A percentile compares a stretch with the other conserved stretches of the same genome.
These are phyloP conservation scores for Leptographium lundbergii DNA, from an alignment of 2,329 filamentous ascomycete genomes.

Conservation along the genomic window DNA sequence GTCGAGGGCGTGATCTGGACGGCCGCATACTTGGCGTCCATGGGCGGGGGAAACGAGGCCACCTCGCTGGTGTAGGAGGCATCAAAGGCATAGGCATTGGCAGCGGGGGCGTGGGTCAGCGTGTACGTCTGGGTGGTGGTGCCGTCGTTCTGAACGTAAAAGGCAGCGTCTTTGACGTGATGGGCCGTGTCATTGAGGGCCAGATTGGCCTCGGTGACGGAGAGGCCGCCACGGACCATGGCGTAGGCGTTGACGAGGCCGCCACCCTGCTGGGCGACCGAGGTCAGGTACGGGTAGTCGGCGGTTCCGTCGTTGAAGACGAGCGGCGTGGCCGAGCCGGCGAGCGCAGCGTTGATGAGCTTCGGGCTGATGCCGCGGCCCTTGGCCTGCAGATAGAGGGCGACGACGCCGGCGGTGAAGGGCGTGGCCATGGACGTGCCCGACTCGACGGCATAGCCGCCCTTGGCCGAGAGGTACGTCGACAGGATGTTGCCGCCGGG, in stretches of 20 bases:
- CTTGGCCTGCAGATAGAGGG: slow-evolving; percentile 35
- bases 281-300: slow-evolving; percentile 30
- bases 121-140: slow-evolving; percentile 34
- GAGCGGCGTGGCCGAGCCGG: slow-evolving; percentile 19
- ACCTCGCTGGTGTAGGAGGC: slow-evolving; percentile 7
- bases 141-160: slow-evolving; percentile 44
- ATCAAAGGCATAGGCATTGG: slow-evolving; percentile 40
- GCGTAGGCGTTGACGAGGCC: slow-evolving; percentile 49
- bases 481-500: slow-evolving; percentile 38
- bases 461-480: slow-evolving; percentile 30
- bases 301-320: slow-evolving; percentile 31
- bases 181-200: slow-evolving; percentile 53
- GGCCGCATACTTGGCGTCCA: background rate
- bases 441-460: slow-evolving; percentile 33
- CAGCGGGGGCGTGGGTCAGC: slow-evolving; percentile 35
- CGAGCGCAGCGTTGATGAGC: slow-evolving; percentile 18
- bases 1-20: background rate
- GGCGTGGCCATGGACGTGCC: slow-evolving; percentile 44
- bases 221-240: slow-evolving; percentile 29
- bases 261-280: slow-evolving; percentile 47
- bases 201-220: slow-evolving; percentile 38
- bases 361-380: slow-evolving; percentile 22
- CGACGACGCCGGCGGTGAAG: slow-evolving; percentile 32
- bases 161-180: slow-evolving; percentile 33
- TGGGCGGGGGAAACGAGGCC: background rate